phyloP scores from a whole-genome alignment of 2,329 filamentous ascomycete species.

The Penicillium vulpinum region DNA sequence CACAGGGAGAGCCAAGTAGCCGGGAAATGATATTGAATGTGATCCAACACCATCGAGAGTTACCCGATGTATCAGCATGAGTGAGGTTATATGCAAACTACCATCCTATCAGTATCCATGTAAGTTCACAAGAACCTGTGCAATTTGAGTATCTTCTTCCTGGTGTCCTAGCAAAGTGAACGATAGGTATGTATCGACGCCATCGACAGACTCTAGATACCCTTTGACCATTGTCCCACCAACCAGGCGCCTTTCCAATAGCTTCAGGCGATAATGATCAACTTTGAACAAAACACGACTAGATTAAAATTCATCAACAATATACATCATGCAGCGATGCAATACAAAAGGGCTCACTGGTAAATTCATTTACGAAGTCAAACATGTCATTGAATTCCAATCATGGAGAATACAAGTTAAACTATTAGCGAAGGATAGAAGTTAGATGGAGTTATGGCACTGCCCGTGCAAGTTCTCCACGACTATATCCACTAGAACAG shows the following conservation, averaged over 20 bases:
- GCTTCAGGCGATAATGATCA: neutral
- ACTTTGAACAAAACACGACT: neutral
- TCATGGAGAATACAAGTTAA: no score
- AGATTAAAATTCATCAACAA: neutral
- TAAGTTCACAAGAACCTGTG: neutral
- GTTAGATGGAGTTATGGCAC: no score
- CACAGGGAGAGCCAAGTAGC: neutral
- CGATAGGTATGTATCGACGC: neutral
- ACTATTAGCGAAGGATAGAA: no score
- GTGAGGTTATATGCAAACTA: neutral
- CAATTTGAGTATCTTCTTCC: neutral
- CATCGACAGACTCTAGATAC: neutral
- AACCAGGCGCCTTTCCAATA: neutral
- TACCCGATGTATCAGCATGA: neutral
- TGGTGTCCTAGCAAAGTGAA: neutral
- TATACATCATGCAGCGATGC: no score
- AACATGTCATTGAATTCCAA: no score
- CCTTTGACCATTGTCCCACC: neutral
- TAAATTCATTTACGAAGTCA: no score
- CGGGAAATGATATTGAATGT: neutral
- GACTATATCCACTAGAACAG: no score
- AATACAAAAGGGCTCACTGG: neutral
- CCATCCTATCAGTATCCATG: neutral
- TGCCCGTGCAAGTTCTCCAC: no score
- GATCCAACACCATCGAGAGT: neutral